Base-by-base conservation (phyloP, 2,329 filamentous ascomycete species). In the Dothidotthia symphoricarpi region DNA sequence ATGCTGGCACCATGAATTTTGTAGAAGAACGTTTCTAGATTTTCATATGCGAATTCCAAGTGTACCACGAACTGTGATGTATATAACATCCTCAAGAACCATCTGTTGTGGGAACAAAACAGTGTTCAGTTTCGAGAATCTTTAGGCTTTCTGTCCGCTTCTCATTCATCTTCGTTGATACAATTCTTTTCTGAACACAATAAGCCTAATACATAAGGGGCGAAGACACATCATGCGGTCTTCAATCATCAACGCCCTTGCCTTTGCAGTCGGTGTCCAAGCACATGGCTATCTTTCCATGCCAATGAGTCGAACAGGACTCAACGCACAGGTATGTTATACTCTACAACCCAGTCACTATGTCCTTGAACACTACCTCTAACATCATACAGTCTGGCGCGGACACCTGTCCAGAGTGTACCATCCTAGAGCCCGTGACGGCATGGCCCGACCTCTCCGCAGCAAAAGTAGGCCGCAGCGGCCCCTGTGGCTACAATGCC, bases 401-500 rank as follows among this genome's bases (percentile, higher is more conserved):
- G 16, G 61, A 63, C 28, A 62, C 61, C 7, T 64, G 61, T 47
- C 61, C 61, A 8, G 61, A 64, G 34, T 64, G 61, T 38, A 61
- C 59, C 2, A 64, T 64, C 17, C 49, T 63, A 6, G 61, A 64
- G 32, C 59, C 61, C 1, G 61, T 64, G 4, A 55, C 57, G 12
- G 51, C 61, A 2, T 64, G 61, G 61, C 61, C 61, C 3, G 55
- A 60, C 27, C 47, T 63, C 11, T 45, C 56, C 16, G 38, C 49
- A 11, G 59, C 58, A 10, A 22, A 47, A 31, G 59, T 64, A 2
- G 59, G 58, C 19, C 61, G 58, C 13, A 57, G 50, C 16, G 61
- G 61, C 6, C 61, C 61, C 24, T 64, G 61, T 25, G 61, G 61
- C 12, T 64, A 64, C 44, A 64, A 64, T 16, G 59, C 61, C n/a